A percentile compares a stretch with the other conserved stretches of the same genome.
phyloP scores from a whole-genome alignment of 371 early-diverging fungal genomes.

The Blakeslea trispora region DNA sequence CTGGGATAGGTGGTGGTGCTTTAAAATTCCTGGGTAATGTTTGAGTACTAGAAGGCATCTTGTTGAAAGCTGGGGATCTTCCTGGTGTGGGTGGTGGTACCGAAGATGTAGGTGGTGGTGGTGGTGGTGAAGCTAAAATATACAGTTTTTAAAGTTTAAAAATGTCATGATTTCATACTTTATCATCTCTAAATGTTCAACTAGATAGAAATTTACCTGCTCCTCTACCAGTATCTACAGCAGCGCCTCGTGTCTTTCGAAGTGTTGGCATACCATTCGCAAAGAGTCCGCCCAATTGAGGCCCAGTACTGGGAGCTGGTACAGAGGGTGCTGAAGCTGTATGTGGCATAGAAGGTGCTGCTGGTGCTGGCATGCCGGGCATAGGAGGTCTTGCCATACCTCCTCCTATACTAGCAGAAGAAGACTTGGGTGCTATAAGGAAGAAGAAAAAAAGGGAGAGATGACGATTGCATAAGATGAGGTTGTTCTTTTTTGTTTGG shows the following conservation, averaged over 20 bases:
- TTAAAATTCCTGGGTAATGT: constrained; percentile 44
- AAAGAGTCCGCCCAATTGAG: constrained; percentile 63
- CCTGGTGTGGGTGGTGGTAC: constrained; percentile 11
- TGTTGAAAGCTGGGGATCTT: constrained; percentile 16
- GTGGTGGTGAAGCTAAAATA: too few species aligned
- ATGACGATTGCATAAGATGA: neutral
- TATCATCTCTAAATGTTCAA: too few species aligned
- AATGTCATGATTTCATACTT: constrained; percentile 7
- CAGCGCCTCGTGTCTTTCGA: constrained; percentile 53
- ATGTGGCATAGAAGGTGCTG: constrained; percentile 12
- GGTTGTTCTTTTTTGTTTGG: too few species aligned
- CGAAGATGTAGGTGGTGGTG: constrained; percentile 30
- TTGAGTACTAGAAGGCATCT: constrained; percentile 10
- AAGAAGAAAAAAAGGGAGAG: too few species aligned
- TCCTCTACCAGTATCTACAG: constrained; percentile 40
- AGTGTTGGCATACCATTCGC: constrained; percentile 70
- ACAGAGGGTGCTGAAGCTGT: constrained; percentile 26
- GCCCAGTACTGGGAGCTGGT: constrained; percentile 26
- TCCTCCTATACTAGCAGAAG: constrained; percentile 17
- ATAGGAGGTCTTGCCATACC: constrained; percentile 44
- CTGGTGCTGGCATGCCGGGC: constrained; percentile 28
- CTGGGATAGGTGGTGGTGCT: constrained; percentile 46
- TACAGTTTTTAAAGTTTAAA: too few species aligned
- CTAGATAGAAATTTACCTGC: too few species aligned
- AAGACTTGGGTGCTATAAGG: constrained; percentile 12